These are phyloP conservation scores for Pilatotrama ljubarskyi DNA, from an alignment of 768 basidiomycete genomes.

Conservation along the genomic window DNA sequence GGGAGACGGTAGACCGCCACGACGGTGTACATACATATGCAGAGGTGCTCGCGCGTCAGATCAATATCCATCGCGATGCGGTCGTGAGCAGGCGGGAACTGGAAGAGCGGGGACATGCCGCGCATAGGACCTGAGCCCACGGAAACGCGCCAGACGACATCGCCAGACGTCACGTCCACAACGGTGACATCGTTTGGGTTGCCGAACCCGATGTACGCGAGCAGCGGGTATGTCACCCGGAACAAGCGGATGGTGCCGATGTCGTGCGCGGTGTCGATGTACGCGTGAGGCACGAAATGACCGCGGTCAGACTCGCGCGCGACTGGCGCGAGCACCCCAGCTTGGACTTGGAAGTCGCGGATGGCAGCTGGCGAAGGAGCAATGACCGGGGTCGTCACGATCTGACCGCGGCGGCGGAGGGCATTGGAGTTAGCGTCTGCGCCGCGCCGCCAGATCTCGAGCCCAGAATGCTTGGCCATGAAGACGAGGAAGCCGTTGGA, in stretches of 20 bases:
- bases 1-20: constrained; percentile 16
- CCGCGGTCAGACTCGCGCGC: constrained; percentile 15
- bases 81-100: neutral
- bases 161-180: constrained; percentile 21
- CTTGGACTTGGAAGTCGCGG: constrained; percentile 17
- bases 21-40: constrained; percentile 19
- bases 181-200: constrained; percentile 14
- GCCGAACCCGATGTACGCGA: constrained; percentile 14
- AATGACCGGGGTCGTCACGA: constrained; percentile 11
- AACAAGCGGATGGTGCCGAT: constrained; percentile 17
- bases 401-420: neutral
- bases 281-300: constrained; percentile 25
- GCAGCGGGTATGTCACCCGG: constrained; percentile 17
- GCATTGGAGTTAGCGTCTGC: constrained; percentile 5
- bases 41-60: constrained; percentile 16
- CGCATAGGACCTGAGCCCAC: constrained; percentile 4
- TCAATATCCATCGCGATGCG: constrained; percentile 23
- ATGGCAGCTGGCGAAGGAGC: constrained; percentile 15
- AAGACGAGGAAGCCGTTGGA: constrained; percentile 23
- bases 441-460: constrained; percentile 27
- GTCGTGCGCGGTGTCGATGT: constrained; percentile 18
- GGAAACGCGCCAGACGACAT: constrained; percentile 9
- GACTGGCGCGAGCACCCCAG: constrained; percentile 7
- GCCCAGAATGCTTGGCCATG: constrained; percentile 18
- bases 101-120: constrained; percentile 10